Conservation (phyloP, 2,329 filamentous ascomycete genomes). For the Colletotrichum agaves region DNA sequence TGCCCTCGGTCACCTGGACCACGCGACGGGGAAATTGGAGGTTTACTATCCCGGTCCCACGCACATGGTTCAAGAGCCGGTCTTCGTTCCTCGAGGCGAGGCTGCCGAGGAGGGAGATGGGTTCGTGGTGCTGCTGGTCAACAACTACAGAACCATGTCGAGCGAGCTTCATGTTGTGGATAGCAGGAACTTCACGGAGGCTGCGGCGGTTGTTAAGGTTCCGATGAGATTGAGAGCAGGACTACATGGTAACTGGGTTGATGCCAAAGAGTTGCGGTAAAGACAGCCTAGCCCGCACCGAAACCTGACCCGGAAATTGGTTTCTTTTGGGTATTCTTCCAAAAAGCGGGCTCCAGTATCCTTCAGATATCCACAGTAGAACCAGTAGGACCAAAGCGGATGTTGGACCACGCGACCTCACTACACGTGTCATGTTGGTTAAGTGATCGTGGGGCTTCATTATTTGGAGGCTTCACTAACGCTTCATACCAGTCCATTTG, state of each 20-base stretch:
- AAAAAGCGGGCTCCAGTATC: background rate
- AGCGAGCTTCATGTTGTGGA: conserved; percentile 31
- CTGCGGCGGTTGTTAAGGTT: conserved; percentile 24
- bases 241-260: conserved; percentile 29
- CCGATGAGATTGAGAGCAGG: conserved; percentile 21
- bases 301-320: background rate
- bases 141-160: conserved; percentile 36
- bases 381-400: conserved; percentile 58
- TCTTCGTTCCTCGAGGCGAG: conserved; percentile 51
- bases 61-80: conserved; percentile 55
- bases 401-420: conserved; percentile 59
- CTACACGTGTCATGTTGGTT: conserved; percentile 36
- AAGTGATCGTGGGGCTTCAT: background rate
- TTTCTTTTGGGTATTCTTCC: background rate
- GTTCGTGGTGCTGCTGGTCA: conserved; percentile 48
- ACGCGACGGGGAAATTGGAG: conserved; percentile 41
- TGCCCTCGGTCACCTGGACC: conserved; percentile 46
- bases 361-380: conserved; percentile 45
- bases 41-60: conserved; percentile 47
- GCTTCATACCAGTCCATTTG: background rate
- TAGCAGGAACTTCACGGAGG: conserved; percentile 3
- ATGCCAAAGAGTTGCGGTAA: conserved; percentile 18
- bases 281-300: background rate
- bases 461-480: background rate
- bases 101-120: conserved; percentile 51